phyloP scores from a whole-genome alignment of 2,329 filamentous ascomycete genomes.

The Clarireedia monteithiana region DNA sequence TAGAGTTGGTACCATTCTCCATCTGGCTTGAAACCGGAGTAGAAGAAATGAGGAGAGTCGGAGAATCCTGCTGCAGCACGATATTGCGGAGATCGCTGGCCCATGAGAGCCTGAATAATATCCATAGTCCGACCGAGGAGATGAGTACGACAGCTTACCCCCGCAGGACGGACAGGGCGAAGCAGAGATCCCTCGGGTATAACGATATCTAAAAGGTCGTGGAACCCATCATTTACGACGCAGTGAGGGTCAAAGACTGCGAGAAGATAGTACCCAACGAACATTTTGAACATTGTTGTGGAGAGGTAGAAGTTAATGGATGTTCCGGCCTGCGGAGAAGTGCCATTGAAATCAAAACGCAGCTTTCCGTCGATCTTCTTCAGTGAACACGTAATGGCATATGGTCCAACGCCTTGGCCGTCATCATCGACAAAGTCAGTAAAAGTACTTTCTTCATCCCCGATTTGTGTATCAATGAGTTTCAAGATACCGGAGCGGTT shows the following conservation, averaged over 20 bases:
- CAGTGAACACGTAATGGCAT: not conserved
- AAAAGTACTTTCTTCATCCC: not conserved
- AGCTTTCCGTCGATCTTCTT: not conserved
- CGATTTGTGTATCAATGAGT: not conserved
- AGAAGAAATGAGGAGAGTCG: conserved; percentile 3
- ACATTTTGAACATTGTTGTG: conserved; percentile 1
- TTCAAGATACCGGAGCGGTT: not conserved
- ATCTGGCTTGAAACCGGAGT: conserved; percentile 1
- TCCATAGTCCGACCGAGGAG: not conserved
- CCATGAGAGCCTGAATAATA: conserved; percentile 1
- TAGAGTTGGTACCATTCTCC: conserved; percentile 3
- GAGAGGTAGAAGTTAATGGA: conserved; percentile 4
- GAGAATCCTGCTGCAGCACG: not conserved
- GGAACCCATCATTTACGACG: not conserved
- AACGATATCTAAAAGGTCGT: not conserved
- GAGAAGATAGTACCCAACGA: not conserved
- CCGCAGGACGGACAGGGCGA: not conserved
- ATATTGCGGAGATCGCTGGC: not conserved
- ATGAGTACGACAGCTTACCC: not conserved
- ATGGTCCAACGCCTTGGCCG: conserved; percentile 1
- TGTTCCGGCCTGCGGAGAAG: conserved; percentile 1
- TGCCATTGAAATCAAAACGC: not conserved
- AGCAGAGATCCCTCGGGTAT: not conserved
- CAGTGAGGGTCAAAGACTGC: not conserved
- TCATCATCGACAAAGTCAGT: not conserved